Base-by-base conservation (phyloP, 768 basidiomycete genomes). In the Terana coerulea region DNA sequence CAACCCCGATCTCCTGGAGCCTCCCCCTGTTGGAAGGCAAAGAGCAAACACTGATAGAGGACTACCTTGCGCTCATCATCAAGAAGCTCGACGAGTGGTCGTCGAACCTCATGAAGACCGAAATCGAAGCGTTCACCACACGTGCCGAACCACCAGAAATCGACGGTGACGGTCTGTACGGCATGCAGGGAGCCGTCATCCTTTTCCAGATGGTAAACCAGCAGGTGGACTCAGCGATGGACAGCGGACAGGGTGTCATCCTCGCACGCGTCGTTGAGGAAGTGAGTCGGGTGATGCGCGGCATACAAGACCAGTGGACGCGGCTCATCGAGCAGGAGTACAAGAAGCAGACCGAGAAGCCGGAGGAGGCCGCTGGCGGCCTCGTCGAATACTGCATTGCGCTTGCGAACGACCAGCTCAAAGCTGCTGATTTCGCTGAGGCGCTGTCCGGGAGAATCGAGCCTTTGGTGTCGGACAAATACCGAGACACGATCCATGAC, bases 201-300 rank as follows among this genome's bases (percentile, higher is more conserved):
- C 75, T 99, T 54, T 98, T 98, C 78, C 91, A 97, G 70, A 94
- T 98, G 88, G 87, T 98, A 59, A 98, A 95, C 68, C 92, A 95
- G 68, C 95, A 98, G 68, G 79, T 93, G 52, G 95, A 98, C 63
- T 78, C 93, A 14, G 95, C 95, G 8, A 86, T 88, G 56, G 97
- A 98, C 67, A 98, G 94, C 59, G 91, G 91, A 5, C 97, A 98
- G 66, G 94, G 93, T 29, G 83, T 88, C 1, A 95, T 98, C 55
- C 80, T 99, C 29, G 84, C 93, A 15, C 84, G 88, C 8, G 94
- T 97, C 50, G 83, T 98, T 34, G 81, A 83, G 53, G 97, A 98
- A 67, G 78, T 80, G 55, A 87, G 88, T 59, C 84, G 91, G 30
- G 88, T 93, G 35, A 97, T 98, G 92, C 81, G 89, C 15, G 69